phyloP scores from a whole-genome alignment of 495 filamentous ascomycete genomes.

The Aspergillus affinis region DNA sequence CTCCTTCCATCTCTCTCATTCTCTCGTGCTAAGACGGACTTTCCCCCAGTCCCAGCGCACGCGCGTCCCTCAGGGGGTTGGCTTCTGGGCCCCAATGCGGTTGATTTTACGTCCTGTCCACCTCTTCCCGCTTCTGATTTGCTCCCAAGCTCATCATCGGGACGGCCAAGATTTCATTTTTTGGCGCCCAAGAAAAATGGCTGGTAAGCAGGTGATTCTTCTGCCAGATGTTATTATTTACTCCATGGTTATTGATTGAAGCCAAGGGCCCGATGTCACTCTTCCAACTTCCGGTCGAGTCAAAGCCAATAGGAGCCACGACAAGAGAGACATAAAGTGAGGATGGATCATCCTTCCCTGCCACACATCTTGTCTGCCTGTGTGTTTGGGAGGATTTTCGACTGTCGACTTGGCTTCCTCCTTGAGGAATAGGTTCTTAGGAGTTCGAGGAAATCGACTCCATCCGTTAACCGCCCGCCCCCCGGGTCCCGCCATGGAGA shows the following conservation, averaged over 20 bases:
- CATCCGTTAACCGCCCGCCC: not conserved
- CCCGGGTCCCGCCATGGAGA: not conserved
- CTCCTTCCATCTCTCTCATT: not conserved
- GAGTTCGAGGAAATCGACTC: conserved; percentile 5
- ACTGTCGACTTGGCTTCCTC: not conserved
- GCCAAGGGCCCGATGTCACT: not conserved
- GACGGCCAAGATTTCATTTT: conserved; percentile 12
- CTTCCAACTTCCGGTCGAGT: not conserved
- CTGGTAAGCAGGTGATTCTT: not conserved
- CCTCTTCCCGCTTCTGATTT: conserved; percentile 22
- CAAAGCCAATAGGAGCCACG: not conserved
- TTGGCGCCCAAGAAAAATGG: conserved; percentile 12
- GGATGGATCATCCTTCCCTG: not conserved
- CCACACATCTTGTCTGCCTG: not conserved
- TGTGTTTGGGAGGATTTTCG: no score
- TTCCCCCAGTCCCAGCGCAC: conserved; percentile 14
- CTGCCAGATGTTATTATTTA: not conserved
- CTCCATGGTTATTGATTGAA: not conserved
- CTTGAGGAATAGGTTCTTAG: conserved; percentile 1
- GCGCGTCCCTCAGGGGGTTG: conserved; percentile 25
- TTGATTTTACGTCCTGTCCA: conserved; percentile 22
- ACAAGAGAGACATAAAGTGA: not conserved
- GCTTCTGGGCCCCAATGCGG: conserved; percentile 35
- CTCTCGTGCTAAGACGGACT: not conserved
- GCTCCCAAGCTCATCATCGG: conserved; percentile 9